Base-by-base conservation (phyloP, 2,329 filamentous ascomycete species). In the Macroventuria anomochaeta region DNA sequence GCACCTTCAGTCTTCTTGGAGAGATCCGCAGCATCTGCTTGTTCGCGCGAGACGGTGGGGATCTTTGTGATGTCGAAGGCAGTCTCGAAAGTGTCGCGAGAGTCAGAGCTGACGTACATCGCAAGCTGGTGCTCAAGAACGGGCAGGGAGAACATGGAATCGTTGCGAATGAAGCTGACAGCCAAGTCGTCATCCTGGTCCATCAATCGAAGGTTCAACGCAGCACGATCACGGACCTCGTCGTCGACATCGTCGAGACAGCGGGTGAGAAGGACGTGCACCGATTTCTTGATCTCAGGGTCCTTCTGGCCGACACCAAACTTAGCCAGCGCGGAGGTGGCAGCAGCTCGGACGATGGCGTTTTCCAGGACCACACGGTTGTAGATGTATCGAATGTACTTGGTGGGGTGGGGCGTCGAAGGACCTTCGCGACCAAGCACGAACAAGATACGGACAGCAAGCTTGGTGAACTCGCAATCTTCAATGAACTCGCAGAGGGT, bases 381-480 rank as follows among this genome's bases (percentile, higher is more conserved):
- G 81, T 99, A 99, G 72, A 99, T 99, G 77, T 97, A 99, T 53
- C 95, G 90, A 66, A 99, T 96, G 75, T 97, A 99, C 82, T 99
- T 97, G 51, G 95, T 97, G 0, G 95, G 95, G 68, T 97, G 91
- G 13, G 90, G 88, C 3, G 93, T 97, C 80, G 95, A 96, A 59
- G 95, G 95, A 0, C 95, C 95, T 79, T 99, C 95, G 23, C 93
- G 83, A 67, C 95, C 95, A 36, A 99, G 88, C 17, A 99, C 85
- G 76, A 99, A 93, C 49, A 99, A 80, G 65, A 99, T 96, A 55
- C 95, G 88, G 40, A 99, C 93, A 25, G 95, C 93, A 58, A 99
- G 83, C 79, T 99, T 99, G 23, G 95, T 97, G 76, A 97, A 99
- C 74, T 99, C 95, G 79, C 95, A 99, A 75, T 99, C 95, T 77